These are phyloP conservation scores for Fonsecaea nubica DNA, from an alignment of 2,329 filamentous ascomycete genomes.

Conservation along the genomic window DNA sequence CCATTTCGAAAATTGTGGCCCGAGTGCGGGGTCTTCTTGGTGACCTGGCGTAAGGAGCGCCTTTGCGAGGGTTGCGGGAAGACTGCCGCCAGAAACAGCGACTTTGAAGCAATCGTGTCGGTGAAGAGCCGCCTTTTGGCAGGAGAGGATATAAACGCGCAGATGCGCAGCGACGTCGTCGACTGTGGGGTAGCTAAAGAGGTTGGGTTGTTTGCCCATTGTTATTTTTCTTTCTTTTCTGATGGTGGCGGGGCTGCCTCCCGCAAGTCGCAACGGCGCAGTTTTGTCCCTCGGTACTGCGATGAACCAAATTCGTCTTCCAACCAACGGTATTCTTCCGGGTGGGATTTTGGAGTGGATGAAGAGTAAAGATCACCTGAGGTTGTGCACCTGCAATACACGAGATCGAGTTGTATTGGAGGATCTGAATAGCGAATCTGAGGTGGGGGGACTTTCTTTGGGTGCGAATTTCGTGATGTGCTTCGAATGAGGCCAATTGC, in stretches of 20 bases:
- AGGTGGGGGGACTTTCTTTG: constrained; percentile 19
- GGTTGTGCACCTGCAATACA: constrained; percentile 14
- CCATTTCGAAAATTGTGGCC: constrained; percentile 79
- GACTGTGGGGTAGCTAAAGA: constrained; percentile 78
- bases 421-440: background rate
- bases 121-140: constrained; percentile 77
- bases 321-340: background rate
- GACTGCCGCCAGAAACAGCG: constrained; percentile 89
- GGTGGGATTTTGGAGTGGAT: background rate
- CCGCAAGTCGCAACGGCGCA: background rate
- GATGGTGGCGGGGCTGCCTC: constrained; percentile 2
- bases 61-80: constrained; percentile 85
- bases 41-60: constrained; percentile 68
- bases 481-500: background rate
- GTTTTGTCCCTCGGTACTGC: background rate
- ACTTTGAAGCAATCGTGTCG: constrained; percentile 89
- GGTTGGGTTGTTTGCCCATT: constrained; percentile 59
- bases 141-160: constrained; percentile 80
- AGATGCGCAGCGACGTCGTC: constrained; percentile 76
- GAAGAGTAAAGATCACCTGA: constrained; percentile 6
- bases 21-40: constrained; percentile 27
- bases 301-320: constrained; percentile 2
- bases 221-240: constrained; percentile 14
- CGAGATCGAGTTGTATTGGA: constrained; percentile 5
- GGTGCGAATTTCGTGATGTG: constrained; percentile 23